Conservation (phyloP, 73 alveolate species). For the Paramecium biaurelia region DNA sequence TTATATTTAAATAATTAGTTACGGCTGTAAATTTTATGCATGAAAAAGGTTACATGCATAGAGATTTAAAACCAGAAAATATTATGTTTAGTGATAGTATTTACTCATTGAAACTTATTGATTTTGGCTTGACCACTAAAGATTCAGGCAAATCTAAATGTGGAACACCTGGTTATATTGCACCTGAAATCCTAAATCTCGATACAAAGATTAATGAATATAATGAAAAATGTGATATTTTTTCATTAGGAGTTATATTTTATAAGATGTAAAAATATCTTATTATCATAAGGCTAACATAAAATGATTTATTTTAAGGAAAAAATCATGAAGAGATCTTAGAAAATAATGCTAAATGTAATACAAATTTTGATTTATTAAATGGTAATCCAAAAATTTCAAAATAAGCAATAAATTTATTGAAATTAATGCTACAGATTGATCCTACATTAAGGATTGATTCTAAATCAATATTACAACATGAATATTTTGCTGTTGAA, state of each 20-base stretch:
- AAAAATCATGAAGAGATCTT: background rate
- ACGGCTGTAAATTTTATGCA: background rate
- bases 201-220: background rate
- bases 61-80: constrained; percentile 52
- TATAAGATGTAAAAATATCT: background rate
- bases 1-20: background rate
- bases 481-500: background rate
- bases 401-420: background rate
- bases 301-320: background rate
- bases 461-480: background rate
- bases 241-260: constrained; percentile 18
- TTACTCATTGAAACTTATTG: background rate
- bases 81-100: background rate
- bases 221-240: constrained; percentile 12
- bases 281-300: background rate
- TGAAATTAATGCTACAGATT: background rate
- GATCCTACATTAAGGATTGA: background rate
- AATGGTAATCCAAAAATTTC: background rate
- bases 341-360: background rate
- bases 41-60: constrained; percentile 25
- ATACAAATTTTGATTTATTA: background rate
- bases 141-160: constrained; percentile 54
- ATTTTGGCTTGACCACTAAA: background rate
- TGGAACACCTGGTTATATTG: constrained; percentile 88
- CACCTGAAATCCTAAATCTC: constrained; percentile 76